Base-by-base conservation (phyloP, 768 basidiomycete genomes). In the Psilocybe cubensis region DNA sequence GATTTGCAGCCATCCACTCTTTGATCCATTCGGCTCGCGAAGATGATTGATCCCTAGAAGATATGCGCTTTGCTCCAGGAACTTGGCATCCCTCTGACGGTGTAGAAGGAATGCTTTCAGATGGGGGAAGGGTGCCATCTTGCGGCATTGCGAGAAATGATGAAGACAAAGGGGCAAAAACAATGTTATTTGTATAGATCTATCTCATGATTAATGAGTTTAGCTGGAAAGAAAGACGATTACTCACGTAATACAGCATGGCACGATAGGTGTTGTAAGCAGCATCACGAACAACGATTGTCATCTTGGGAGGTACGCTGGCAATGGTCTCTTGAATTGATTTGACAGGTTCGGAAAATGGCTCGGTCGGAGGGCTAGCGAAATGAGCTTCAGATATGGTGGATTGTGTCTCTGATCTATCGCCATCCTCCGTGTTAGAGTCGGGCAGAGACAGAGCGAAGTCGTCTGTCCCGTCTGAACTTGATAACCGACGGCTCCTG, bases 131-230 rank as follows among this genome's bases (percentile, higher is more conserved):
- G 63, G 17, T 74, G 68, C 0, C 68, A 64, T 49, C 63, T 12
- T 63, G 63, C 35, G 66, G 74, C 31, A 52, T 58, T 14, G 70
- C 64, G 60, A 69, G 56, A 55, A 90, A 89, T 28, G 84, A 82
- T 5, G 94, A 95, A 0, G 91, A 85, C 17, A 95, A 74, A 0
- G 93, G 93, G 0, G 94, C 91, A 62, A 95, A 95, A 25, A 87
- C 80, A 60, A 95, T 89, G 24, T 80, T 81, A 64, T 94, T 91
- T 14, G 93, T 95, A 68, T 95, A 96, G 23, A 95, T 75, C 92
- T 93, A 62, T 21, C 14, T 25, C 8, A n/a, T 31, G 14, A 10
- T 43, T 21, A 38, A 35, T 45, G n/a, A 21, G 25, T 12, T 35
- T 25, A 21, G 43, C 10, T 3, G 42, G 5, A 21, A 51, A 7